Evolutionary conservation across 202 grass and related monocot genomes (phyloP).

Genomic region (Zizania palustris): DNA sequence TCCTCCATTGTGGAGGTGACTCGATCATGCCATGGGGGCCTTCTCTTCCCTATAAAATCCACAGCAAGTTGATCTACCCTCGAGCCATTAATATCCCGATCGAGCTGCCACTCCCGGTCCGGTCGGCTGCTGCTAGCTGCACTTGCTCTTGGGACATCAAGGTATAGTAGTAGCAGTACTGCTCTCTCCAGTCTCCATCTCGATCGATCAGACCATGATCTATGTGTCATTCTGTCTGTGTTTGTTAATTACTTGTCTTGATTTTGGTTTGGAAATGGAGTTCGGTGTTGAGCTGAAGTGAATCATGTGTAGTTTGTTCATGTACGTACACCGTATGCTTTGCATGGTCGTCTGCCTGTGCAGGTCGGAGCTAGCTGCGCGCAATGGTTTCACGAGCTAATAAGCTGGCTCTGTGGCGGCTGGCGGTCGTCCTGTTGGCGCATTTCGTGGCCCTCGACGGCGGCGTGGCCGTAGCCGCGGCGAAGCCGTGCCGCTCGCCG

Average conservation of each 20-base stretch:
- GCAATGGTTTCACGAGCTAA: conserved; percentile 18
- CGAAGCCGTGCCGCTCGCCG: conserved; percentile 45
- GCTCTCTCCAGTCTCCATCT: background rate
- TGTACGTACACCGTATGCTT: background rate
- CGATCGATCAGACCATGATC: background rate
- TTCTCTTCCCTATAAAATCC: background rate
- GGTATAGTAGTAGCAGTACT: background rate
- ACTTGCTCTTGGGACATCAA: background rate
- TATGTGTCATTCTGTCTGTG: background rate
- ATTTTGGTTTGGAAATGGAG: conserved; percentile 19
- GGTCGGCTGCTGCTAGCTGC: background rate
- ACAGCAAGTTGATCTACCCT: background rate
- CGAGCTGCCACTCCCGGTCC: background rate
- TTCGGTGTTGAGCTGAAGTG: conserved; percentile 23
- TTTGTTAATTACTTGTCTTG: background rate
- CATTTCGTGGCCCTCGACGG: conserved; percentile 28
- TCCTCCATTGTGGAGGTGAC: conserved; percentile 26
- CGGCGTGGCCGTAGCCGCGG: background rate
- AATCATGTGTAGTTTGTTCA: background rate
- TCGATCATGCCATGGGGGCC: background rate
- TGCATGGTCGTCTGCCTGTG: conserved; percentile 5
- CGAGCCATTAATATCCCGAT: background rate
- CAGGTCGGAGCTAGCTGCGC: background rate
- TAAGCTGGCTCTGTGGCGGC: conserved; percentile 34
- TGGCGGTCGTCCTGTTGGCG: conserved; percentile 47